Percentiles rank a stretch among this genome's conserved stretches.
These are phyloP conservation scores for Myxozyma geophila DNA, from an alignment of 805 yeast species.

Conservation along the genomic window DNA sequence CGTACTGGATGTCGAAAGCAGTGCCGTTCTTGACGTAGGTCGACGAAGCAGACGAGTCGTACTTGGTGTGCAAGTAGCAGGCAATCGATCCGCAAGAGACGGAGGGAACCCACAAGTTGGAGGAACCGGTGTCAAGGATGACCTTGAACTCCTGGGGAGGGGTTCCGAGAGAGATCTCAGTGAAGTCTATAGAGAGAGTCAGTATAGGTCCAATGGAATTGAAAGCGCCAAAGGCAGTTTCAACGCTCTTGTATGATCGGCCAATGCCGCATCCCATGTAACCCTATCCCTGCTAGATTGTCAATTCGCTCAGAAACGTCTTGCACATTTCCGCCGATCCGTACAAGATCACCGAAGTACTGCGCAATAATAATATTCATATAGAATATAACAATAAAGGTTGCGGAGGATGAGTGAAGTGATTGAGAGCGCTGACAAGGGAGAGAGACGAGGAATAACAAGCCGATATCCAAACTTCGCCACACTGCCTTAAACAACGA, in stretches of 20 bases:
- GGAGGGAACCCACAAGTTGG: slow-evolving; percentile 97
- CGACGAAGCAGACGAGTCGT: slow-evolving; percentile 80
- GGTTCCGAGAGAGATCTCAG: slow-evolving; percentile 89
- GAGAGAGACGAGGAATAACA: not conserved
- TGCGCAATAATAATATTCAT: too few species aligned
- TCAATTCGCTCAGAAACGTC: not conserved
- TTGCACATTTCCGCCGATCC: not conserved
- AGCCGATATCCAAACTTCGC: not conserved
- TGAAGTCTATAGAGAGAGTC: slow-evolving; percentile 57
- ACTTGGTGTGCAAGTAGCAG: slow-evolving; percentile 90
- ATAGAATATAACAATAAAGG: too few species aligned
- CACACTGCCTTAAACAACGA: not conserved
- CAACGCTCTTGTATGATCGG: too few species aligned
- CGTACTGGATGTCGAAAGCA: slow-evolving; percentile 83
- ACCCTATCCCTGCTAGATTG: slow-evolving; percentile 12
- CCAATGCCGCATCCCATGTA: not conserved
- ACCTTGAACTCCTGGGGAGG: slow-evolving; percentile 95
- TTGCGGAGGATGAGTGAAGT: not conserved
- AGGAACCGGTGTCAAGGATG: slow-evolving; percentile 92
- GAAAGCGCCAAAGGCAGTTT: not conserved
- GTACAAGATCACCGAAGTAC: too few species aligned
- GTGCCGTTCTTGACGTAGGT: slow-evolving; percentile 87
- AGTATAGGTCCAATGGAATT: not conserved
- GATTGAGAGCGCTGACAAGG: not conserved
- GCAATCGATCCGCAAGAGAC: slow-evolving; percentile 89